Evolutionary conservation across 495 filamentous ascomycete species (phyloP).

Genomic region (Xylaria intraflava): DNA sequence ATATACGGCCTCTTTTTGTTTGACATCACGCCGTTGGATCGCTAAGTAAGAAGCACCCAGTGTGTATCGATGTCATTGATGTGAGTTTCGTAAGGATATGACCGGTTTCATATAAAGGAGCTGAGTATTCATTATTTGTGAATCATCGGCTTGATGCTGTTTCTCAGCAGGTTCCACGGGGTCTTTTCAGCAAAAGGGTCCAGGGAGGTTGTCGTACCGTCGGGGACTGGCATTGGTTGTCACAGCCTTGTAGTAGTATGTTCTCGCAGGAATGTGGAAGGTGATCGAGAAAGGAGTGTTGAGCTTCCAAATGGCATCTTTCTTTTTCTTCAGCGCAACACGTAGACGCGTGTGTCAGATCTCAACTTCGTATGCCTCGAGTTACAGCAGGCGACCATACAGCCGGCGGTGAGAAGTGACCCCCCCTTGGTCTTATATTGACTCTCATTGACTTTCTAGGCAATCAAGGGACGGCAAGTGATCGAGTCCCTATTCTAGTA

Average conservation of each 20-base stretch:
- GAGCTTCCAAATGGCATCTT: neutral
- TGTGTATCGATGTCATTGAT: neutral
- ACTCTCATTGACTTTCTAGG: neutral
- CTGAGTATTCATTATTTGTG: constrained; percentile 1
- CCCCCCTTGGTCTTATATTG: too few species aligned
- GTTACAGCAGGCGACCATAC: constrained; percentile 3
- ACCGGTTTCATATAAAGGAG: neutral
- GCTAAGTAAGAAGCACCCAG: neutral
- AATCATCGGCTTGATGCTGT: neutral
- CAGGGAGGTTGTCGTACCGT: neutral
- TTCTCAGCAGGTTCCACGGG: neutral
- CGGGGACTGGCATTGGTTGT: neutral
- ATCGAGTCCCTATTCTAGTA: neutral
- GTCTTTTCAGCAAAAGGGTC: neutral
- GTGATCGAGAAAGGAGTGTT: neutral
- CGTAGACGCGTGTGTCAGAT: neutral
- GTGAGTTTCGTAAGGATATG: neutral
- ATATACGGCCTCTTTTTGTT: neutral
- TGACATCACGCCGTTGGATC: neutral
- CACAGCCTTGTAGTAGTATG: neutral
- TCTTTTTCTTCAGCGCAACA: neutral
- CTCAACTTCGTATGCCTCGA: neutral
- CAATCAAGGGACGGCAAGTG: neutral
- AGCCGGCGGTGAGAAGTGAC: constrained; percentile 1
- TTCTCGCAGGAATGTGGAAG: neutral